Evolutionary conservation across 2,329 filamentous ascomycete species (phyloP).

Genomic region (Aspergillus neotritici): DNA sequence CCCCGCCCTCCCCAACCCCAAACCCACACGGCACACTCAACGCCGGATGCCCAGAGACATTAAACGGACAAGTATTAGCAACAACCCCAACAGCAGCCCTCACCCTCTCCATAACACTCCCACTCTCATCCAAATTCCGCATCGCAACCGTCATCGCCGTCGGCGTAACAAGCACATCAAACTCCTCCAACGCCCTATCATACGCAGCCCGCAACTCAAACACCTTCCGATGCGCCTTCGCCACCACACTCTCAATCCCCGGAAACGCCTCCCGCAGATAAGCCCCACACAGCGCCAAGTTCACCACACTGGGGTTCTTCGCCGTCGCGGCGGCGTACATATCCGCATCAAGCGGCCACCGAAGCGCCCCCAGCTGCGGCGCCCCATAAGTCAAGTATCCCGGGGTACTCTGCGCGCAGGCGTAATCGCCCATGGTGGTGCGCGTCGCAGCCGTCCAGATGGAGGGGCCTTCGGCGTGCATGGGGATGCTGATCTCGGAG

Average conservation of each 20-base stretch:
- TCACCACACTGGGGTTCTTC: slow-evolving; percentile 43
- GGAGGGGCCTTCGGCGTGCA: slow-evolving; percentile 40
- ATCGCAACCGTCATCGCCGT: slow-evolving; percentile 44
- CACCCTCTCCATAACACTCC: slow-evolving; percentile 38
- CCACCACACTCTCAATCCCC: slow-evolving; percentile 23
- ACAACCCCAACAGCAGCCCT: slow-evolving; percentile 42
- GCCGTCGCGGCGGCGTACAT: slow-evolving; percentile 43
- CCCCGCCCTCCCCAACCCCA: background rate
- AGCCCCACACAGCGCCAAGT: slow-evolving; percentile 38
- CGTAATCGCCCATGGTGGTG: slow-evolving; percentile 28
- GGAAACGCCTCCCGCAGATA: slow-evolving; percentile 25
- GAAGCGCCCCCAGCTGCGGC: slow-evolving; percentile 22
- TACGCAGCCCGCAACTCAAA: slow-evolving; percentile 46
- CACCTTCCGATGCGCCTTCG: slow-evolving; percentile 45
- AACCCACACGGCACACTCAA: slow-evolving; percentile 43
- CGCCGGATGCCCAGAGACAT: slow-evolving; percentile 48
- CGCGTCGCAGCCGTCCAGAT: slow-evolving; percentile 45
- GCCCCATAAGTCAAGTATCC: slow-evolving; percentile 29
- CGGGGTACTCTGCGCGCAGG: slow-evolving; percentile 25
- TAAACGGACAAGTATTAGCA: slow-evolving; percentile 45
- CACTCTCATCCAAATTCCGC: slow-evolving; percentile 34
- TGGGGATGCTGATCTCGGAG: slow-evolving; percentile 40
- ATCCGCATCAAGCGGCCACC: slow-evolving; percentile 35
- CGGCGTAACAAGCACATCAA: slow-evolving; percentile 49
- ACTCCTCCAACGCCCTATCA: slow-evolving; percentile 38